phyloP scores from a whole-genome alignment of 1,139 yeast genomes.

The Pichia kudriavzevii region DNA sequence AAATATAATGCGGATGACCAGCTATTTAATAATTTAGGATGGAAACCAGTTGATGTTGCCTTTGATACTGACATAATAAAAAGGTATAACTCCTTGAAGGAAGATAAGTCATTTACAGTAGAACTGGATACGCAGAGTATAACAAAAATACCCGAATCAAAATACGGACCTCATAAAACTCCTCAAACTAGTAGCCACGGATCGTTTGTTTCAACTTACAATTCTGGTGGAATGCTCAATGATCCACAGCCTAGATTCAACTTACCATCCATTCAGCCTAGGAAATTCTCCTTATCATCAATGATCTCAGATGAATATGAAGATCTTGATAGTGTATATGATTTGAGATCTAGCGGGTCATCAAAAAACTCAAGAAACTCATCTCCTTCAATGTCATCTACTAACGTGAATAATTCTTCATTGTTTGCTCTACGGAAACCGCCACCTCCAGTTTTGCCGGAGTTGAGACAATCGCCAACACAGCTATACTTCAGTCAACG shows the following conservation, averaged over 20 bases:
- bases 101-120: constrained; percentile 1
- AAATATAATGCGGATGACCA: constrained; percentile 43
- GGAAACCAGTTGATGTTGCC: constrained; percentile 61
- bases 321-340: constrained; percentile 12
- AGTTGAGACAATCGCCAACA: background rate
- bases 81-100: constrained; percentile 24
- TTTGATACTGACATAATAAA: constrained; percentile 40
- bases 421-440: constrained; percentile 8
- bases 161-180: constrained; percentile 4
- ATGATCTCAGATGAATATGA: constrained; percentile 52
- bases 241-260: constrained; percentile 14
- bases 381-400: constrained; percentile 17
- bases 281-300: constrained; percentile 93
- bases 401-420: too few species aligned
- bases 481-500: too few species aligned
- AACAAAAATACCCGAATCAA: constrained; percentile 8
- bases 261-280: constrained; percentile 49
- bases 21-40: constrained; percentile 52
- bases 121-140: background rate
- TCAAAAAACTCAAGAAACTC: constrained; percentile 19
- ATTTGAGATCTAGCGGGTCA: constrained; percentile 13
- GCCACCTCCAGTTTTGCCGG: constrained; percentile 2
- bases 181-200: constrained; percentile 5
- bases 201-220: constrained; percentile 6
- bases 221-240: background rate